Conservation (phyloP, 2,329 filamentous ascomycete species). For the Periconia macrospinosa region DNA sequence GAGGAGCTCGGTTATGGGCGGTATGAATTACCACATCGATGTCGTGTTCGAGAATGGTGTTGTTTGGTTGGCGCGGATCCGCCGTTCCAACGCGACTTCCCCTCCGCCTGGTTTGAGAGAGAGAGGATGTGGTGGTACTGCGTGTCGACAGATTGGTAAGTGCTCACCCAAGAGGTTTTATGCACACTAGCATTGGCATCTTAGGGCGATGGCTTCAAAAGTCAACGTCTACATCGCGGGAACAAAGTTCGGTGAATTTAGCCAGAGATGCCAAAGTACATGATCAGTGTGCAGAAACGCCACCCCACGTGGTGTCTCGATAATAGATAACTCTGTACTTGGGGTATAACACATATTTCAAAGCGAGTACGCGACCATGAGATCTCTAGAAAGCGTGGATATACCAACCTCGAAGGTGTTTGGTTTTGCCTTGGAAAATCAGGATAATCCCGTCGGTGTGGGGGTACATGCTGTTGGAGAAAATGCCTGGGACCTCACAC, state of each 20-base stretch:
- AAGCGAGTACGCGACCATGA: slow-evolving; percentile 10
- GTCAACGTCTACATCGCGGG: slow-evolving; percentile 31
- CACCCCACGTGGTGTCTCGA: too few relatives aligned
- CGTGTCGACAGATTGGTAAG: slow-evolving; percentile 18
- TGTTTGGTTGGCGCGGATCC: slow-evolving; percentile 49
- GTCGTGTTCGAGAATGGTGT: slow-evolving; percentile 49
- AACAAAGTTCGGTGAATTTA: too few relatives aligned
- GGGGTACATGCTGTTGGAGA: slow-evolving; percentile 11
- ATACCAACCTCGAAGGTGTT: slow-evolving; percentile 6
- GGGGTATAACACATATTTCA: slow-evolving; percentile 8
- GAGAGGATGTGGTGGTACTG: slow-evolving; percentile 47
- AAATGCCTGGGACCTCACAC: slow-evolving; percentile 6
- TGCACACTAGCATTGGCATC: slow-evolving; percentile 5
- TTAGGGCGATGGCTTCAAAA: slow-evolving; percentile 32
- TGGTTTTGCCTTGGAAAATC: slow-evolving; percentile 7
- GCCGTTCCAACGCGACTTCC: slow-evolving; percentile 15
- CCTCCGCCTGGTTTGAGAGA: slow-evolving; percentile 6
- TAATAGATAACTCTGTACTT: too few relatives aligned
- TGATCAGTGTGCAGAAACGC: too few relatives aligned
- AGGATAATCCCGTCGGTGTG: slow-evolving; percentile 6
- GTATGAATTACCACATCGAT: slow-evolving; percentile 51
- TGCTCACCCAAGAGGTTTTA: neutral
- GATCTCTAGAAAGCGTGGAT: slow-evolving; percentile 3
- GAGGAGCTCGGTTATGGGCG: slow-evolving; percentile 46
- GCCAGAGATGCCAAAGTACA: too few relatives aligned